Evolutionary conservation across 164 flowering plant genomes (phyloP), one percentile per base, ranked within the genome.

Genomic region (Vitis rotundifolia): DNA sequence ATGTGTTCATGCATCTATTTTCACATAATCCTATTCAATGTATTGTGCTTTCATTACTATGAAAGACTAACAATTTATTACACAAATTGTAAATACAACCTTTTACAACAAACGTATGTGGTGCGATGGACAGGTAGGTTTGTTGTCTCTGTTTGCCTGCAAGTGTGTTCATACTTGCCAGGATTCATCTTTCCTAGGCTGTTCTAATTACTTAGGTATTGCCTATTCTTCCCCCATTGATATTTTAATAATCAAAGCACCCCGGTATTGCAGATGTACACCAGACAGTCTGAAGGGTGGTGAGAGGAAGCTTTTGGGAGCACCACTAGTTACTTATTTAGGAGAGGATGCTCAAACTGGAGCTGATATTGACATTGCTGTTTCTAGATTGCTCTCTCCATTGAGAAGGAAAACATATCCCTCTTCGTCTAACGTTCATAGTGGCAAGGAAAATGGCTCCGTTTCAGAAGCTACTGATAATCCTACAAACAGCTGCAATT

Each of bases 311-410:
- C 75, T 78, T 68, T 77, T 91, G 61, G 88, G 96, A 64, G 77
- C 94, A 19, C 98, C 99, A 37, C 76, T 92, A 64, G 90, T 96
- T 64, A 86, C 93, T 70, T 87, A 75, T 76, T 62, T 92, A 66
- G 81, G 66, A 55, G 92, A 83, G 37, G 83, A 79, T 44, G 61
- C 75, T 7, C 75, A 60, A 59, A 83, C 77, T 76, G 93, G 84
- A 70, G 83, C 85, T 66, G 94, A 84, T 75, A 82, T 96, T 69
- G 82, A 83, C 67, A 44, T 50, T 53, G 85, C 85, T 65, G 88
- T 91, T 22, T 67, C 75, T 31, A 78, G 69, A 76, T n/a, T 91
- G 69, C 93, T 96, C 26, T 77, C 81, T 51, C 97, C 99, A 37
- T 73, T 96, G 74, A 83, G 75, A 73, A 83, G 81, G 73, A 82